Evolutionary conservation across 2,329 filamentous ascomycete species (phyloP), one percentile per base, ranked within the genome.

Genomic region (Fusarium duplospermum): DNA sequence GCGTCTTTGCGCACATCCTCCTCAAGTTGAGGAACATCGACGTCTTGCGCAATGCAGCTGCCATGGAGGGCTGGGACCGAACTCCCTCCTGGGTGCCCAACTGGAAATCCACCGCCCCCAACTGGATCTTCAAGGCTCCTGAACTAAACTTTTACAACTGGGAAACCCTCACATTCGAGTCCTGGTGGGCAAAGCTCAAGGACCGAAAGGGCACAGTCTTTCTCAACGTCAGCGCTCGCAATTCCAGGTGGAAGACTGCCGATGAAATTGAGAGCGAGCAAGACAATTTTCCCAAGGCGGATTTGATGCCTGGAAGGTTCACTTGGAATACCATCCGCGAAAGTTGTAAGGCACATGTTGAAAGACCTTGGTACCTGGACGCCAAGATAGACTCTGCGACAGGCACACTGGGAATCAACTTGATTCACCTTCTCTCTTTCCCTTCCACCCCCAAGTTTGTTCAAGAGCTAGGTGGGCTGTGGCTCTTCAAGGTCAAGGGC

Each of bases 51-150:
- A 24, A 40, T 5, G 33, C 31, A 0, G 47, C 33, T 6, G 61
- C 16, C 1, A n/a, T 54, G 27, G 18, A n/a, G 2, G 13, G 4
- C 4, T 24, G 20, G 42, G 14, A 16, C 1, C 40, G 7, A 45
- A 24, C 6, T 24, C 42, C 20, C 6, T 38, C 36, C 36, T 63
- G 45, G 61, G 1, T 63, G 16, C 61, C 61, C 0, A 33, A 61
- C 29, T 60, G 57, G 57, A 40, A 1, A 0, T 0, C 11, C 0
- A 1, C 54, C 2, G 16, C 6, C 0, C 33, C 33, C 1, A 27
- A 40, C 5, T 59, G 56, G 56, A 59, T 29, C 18, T 40, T 59
- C 36, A 36, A 38, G 56, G 14, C 35, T 5, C 56, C 56, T 1
- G 52, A 57, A 0, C 2, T 35, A 2, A 33, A 57, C n/a, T 4